phyloP scores from a whole-genome alignment of 352 stramenopile species.

The Phytophthora ohioensis region DNA sequence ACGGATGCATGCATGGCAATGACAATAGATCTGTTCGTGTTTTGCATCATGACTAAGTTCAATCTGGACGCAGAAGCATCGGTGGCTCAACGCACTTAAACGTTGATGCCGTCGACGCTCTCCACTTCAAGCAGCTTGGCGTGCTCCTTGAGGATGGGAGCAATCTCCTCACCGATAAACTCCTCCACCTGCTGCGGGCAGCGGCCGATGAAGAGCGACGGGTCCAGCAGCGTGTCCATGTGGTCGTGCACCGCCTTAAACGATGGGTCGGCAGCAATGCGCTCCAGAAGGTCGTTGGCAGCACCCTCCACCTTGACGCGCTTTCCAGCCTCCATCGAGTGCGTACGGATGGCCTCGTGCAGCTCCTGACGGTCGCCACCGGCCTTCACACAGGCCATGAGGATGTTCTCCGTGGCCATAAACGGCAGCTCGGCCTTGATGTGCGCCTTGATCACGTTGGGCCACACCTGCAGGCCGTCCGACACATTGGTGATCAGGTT shows the following conservation, averaged over 20 bases:
- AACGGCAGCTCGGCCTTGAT: constrained; percentile 99
- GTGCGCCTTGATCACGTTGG: constrained; percentile 97
- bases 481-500: constrained; percentile 98
- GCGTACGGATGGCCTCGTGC: constrained; percentile 98
- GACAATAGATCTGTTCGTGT: constrained; percentile 9
- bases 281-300: constrained; percentile 97
- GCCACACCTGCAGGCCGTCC: constrained; percentile 96
- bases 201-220: constrained; percentile 97
- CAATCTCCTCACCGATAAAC: constrained; percentile 96
- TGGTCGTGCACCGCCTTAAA: constrained; percentile 97
- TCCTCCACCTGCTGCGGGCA: constrained; percentile 96
- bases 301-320: constrained; percentile 98
- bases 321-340: constrained; percentile 98
- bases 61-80: neutral
- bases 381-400: constrained; percentile 99
- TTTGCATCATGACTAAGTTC: constrained; percentile 1
- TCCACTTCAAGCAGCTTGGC: constrained; percentile 91
- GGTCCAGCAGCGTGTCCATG: constrained; percentile 96
- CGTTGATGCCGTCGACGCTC: constrained; percentile 96
- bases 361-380: constrained; percentile 98
- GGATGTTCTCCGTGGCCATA: constrained; percentile 99
- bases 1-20: neutral
- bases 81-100: constrained; percentile 70
- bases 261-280: constrained; percentile 94
- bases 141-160: constrained; percentile 94